A percentile compares a stretch with the other conserved stretches of the same genome.
These are phyloP conservation scores for Clonostachys rosea DNA, from an alignment of 2,329 filamentous ascomycete species.

Conservation along the genomic window DNA sequence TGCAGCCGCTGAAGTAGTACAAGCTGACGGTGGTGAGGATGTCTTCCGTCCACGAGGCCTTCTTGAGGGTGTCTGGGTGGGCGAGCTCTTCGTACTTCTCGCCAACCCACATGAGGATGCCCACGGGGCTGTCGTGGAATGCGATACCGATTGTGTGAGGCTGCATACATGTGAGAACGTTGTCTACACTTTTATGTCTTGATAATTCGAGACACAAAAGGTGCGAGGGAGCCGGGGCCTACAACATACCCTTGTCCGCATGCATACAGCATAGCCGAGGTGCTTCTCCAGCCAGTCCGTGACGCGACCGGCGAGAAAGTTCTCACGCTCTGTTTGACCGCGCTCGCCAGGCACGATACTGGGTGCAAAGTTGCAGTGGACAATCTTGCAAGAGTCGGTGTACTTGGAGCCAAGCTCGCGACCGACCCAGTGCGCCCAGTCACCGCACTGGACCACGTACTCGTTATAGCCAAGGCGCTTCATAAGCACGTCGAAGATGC, in stretches of 20 bases:
- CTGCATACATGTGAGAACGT: neutral
- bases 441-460: conserved; percentile 29
- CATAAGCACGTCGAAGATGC: conserved; percentile 25
- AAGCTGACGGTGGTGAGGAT: conserved; percentile 7
- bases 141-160: conserved; percentile 31
- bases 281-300: conserved; percentile 26
- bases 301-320: conserved; percentile 15
- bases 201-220: no score
- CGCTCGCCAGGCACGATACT: conserved; percentile 21
- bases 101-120: conserved; percentile 32
- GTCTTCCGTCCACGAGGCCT: conserved; percentile 6
- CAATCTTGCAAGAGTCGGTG: conserved; percentile 23
- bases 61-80: conserved; percentile 4
- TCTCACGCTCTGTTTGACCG: conserved; percentile 22
- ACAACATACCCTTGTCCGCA: conserved; percentile 22
- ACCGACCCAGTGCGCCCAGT: conserved; percentile 32
- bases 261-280: conserved; percentile 32
- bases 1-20: conserved; percentile 11
- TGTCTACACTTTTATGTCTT: no score
- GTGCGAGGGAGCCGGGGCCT: no score
- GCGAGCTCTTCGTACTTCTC: conserved; percentile 22
- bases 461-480: conserved; percentile 24
- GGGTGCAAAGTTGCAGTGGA: conserved; percentile 34
- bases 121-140: conserved; percentile 30
- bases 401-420: conserved; percentile 25